Base-by-base conservation (phyloP, 805 yeast species). In the Barnettozyma wickerhamii region DNA sequence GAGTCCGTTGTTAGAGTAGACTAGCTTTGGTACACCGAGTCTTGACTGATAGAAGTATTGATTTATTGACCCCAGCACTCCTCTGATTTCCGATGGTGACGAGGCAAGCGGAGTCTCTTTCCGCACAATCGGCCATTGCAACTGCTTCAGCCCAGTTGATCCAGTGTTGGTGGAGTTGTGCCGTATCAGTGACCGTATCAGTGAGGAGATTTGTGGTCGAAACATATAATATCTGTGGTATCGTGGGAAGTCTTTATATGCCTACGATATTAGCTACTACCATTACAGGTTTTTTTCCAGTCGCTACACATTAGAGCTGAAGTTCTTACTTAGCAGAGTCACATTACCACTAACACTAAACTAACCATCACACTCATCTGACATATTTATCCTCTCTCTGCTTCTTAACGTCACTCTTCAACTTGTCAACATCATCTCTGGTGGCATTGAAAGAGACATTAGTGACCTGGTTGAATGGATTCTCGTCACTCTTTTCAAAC, bases 401-500 rank as follows among this genome's bases (percentile, higher is more conserved):
- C 35, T 60, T 52, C 53, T 70, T 70, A 36, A 82, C 73, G 20
- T 70, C 74, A 6, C 64, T 65, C 61, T 72, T 75, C 59, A 67
- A 66, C 6, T 51, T 57, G 9, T 47, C 55, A 42, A 79, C 66
- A 18, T 81, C 86, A 2, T 63, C 74, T 41, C 65, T 56, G 7
- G 73, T 53, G 13, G 95, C 88, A 55, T 86, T 81, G 66, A 69
- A 82, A 30, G 64, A 58, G 27, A 81, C 69, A 45, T 73, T 79
- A 26, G 84, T 80, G 17, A 30, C 52, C 63, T 81, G 89, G 67
- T 86, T 86, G 77, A 86, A 81, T 35, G 95, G 95, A 62, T 86
- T 86, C 53, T 83, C 88, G 14, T 79, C 79, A 34, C 82, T 72
- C 66, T 83, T 85, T 63, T 82, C 82, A 70, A 86, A 86, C 65